A percentile compares a stretch with the other conserved stretches of the same genome.
phyloP scores from a whole-genome alignment of 139 green algal species.

The Axilococcus clingmanii region DNA sequence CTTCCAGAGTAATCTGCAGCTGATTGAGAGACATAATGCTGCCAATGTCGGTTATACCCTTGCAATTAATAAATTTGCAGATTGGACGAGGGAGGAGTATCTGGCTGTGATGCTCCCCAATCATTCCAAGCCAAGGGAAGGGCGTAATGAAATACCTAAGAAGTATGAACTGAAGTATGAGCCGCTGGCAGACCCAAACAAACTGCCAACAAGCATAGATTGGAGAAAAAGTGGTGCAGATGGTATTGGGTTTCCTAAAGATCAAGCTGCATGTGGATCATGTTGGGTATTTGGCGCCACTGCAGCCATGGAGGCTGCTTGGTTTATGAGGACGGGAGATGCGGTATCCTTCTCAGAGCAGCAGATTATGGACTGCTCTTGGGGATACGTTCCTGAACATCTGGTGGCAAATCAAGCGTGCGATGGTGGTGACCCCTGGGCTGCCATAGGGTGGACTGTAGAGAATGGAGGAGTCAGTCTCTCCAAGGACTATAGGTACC shows the following conservation, averaged over 20 bases:
- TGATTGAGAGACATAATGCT: slow-evolving; percentile 26
- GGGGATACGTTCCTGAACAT: slow-evolving; percentile 26
- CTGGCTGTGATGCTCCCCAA: slow-evolving; percentile 31
- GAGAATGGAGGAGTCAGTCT: slow-evolving; percentile 18
- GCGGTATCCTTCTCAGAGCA: slow-evolving; percentile 51
- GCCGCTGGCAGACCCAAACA: neutral
- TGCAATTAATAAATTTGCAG: slow-evolving; percentile 39
- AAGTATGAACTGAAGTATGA: slow-evolving; percentile 24
- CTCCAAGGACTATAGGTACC: slow-evolving; percentile 28
- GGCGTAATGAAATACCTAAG: neutral
- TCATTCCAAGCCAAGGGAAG: neutral
- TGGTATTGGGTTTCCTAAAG: slow-evolving; percentile 50
- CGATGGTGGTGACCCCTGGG: slow-evolving; percentile 27
- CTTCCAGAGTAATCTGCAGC: slow-evolving; percentile 13
- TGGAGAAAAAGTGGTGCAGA: slow-evolving; percentile 59
- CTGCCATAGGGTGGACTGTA: slow-evolving; percentile 17
- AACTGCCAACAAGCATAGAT: slow-evolving; percentile 37
- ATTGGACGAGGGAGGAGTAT: slow-evolving; percentile 39
- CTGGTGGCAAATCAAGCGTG: slow-evolving; percentile 15
- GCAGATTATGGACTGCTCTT: slow-evolving; percentile 65
- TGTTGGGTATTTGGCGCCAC: slow-evolving; percentile 45
- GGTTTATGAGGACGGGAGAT: slow-evolving; percentile 48
- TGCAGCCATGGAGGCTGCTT: slow-evolving; percentile 52
- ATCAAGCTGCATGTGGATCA: slow-evolving; percentile 57
- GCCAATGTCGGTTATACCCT: slow-evolving; percentile 7